Base-by-base conservation (phyloP, 2,329 filamentous ascomycete genomes). In the Aspergillus alliaceus region DNA sequence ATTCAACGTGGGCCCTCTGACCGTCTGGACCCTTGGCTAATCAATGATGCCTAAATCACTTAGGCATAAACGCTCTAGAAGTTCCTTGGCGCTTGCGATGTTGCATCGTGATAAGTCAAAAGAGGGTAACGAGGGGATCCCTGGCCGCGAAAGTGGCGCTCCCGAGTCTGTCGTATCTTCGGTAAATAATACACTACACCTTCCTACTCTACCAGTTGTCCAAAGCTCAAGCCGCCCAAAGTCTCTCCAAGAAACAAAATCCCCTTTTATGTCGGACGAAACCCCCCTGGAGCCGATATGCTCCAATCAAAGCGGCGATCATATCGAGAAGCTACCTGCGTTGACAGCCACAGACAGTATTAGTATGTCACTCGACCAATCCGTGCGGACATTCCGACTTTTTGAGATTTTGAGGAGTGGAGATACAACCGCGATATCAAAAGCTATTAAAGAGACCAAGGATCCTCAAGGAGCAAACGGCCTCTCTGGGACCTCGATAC, bases 381-480 rank as follows among this genome's bases (percentile, higher is more conserved):
- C 93, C 0, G 91, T 99, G 53, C 87, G 90, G 70, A 93, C 96
- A 64, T 99, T 99, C 75, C 88, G 93, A 64, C 86, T 97, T 47
- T 96, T 98, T 70, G 95, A 98, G 77, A 90, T 93, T 40, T 80
- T 99, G 63, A 86, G 93, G 63, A 95, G 86, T 72, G 95, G 95
- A 53, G 93, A 99, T 72, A 96, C 91, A 0, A 88, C 88, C 14
- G 90, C 90, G 35, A 97, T 99, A 66, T 91, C 90, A 29, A 93
- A 89, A 72, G 90, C 90, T 1, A 90, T 97, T 63, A 74, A 77
- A 76, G 64, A 89, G 82, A 80, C 64, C 56, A 76, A 68, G 81
- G 81, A 66, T 82, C 84, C 62, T 64, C 83, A 64, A 74, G 79
- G 58, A 72, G 78, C 60, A 66, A 74, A 59, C 68, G 75, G 59